A percentile compares a stretch with the other conserved stretches of the same genome.
Conservation (phyloP, 2,329 filamentous ascomycete genomes). For the Arthrocladium fulminans region DNA sequence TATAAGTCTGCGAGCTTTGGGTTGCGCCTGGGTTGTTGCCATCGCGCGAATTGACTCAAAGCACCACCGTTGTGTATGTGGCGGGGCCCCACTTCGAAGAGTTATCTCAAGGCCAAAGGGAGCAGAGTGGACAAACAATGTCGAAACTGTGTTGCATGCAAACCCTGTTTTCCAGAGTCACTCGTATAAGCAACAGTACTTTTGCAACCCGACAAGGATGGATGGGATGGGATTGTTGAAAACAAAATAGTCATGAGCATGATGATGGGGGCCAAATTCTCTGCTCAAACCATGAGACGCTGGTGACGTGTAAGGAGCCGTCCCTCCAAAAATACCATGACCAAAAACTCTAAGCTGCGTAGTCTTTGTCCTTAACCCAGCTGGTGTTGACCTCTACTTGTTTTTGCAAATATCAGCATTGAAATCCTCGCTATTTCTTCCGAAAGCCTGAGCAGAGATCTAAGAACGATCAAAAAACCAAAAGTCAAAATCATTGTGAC, state of each 20-base stretch:
- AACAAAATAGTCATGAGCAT: background rate
- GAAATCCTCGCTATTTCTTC: background rate
- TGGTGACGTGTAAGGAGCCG: background rate
- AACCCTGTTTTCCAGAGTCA: no score
- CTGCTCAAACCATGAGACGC: background rate
- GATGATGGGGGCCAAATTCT: background rate
- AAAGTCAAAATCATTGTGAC: no score
- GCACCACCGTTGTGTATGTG: background rate
- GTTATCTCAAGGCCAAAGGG: no score
- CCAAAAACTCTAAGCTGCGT: background rate
- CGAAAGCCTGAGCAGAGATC: no score
- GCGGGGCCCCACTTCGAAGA: background rate
- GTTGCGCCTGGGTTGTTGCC: background rate
- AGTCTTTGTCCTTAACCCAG: background rate
- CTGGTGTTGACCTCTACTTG: background rate
- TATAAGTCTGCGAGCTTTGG: slow-evolving; percentile 26
- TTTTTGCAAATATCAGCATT: background rate
- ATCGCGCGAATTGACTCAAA: background rate
- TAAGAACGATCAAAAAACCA: no score
- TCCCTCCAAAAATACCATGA: background rate
- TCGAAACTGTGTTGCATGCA: no score
- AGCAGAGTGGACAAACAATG: no score
- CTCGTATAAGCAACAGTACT: no score
- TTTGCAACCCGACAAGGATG: background rate
- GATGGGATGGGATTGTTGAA: background rate